Conservation (phyloP, 257 asterid species). For the Nicotiana undulata region DNA sequence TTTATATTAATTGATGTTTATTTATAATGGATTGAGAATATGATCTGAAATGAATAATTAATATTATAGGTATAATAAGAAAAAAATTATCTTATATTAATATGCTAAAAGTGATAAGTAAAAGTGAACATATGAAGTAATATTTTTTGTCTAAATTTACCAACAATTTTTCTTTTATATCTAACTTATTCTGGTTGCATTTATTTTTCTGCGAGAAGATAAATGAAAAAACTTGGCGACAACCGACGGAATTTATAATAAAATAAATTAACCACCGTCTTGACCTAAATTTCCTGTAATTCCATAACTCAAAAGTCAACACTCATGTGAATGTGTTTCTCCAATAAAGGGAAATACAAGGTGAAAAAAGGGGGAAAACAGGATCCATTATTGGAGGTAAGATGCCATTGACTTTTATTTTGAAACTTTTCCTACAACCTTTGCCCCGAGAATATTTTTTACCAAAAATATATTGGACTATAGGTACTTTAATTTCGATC, state of each 20-base stretch:
- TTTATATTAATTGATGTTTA: too few species aligned
- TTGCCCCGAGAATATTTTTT: background rate
- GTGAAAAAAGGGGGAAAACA: background rate
- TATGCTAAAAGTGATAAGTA: too few species aligned
- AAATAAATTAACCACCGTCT: background rate
- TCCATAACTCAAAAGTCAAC: background rate
- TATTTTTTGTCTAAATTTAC: background rate
- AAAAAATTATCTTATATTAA: too few species aligned
- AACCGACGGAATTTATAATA: conserved; percentile 8
- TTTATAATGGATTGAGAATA: too few species aligned
- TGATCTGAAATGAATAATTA: too few species aligned
- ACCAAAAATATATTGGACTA: background rate
- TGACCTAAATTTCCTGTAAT: background rate
- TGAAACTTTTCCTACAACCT: background rate
- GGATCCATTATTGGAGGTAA: background rate
- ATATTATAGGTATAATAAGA: too few species aligned
- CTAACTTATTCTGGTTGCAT: background rate
- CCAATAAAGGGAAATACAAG: background rate
- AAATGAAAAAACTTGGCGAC: conserved; percentile 1
- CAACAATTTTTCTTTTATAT: too few species aligned
- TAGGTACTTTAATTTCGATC: background rate
- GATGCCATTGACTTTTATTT: too few species aligned
- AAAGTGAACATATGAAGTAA: too few species aligned
- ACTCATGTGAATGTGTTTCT: background rate
- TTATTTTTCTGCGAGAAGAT: background rate